Base-by-base conservation (phyloP, 352 stramenopile species). In the Pythium dissimile region DNA sequence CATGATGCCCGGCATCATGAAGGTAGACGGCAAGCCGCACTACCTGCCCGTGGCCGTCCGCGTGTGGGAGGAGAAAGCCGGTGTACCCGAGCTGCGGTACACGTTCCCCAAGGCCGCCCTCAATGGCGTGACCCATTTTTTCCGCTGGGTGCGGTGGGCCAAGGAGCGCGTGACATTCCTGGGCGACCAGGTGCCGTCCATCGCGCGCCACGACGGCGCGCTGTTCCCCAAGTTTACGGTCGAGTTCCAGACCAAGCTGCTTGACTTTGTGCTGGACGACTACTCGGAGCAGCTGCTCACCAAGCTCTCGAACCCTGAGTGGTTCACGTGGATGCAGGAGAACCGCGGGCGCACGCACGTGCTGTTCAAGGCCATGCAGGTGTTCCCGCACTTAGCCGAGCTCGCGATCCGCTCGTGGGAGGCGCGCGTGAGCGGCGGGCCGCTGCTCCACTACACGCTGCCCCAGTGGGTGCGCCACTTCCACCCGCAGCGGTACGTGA, bases 401-500 rank as follows among this genome's bases (percentile, higher is more conserved):
- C 49, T 88, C 23, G 72, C 67, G 16, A 92, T 94, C 60, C 70
- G 71, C 18, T 73, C 80, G 18, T 94, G 84, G 84, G 84, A 94
- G 28, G 45, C 56, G 16, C 80, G 62, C 24, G 75, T 87, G 0
- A 65, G 63, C 7, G 54, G 16, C 37, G 51, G 42, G 12, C 8
- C 56, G 10, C 42, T 44, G 3, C 61, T 86, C 21, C 67, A 76
- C 42, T 94, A 92, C 69, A 78, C 56, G 37, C 30, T 92, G 31
- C 85, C 85, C 2, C 62, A 67, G 50, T 87, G 82, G 54, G 69
- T 84, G 23, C 76, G 84, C 47, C 78, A 93, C 64, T 92, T 90
- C 58, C 69, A 92, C 35, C 85, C 85, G 39, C 98, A 99, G 80
- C 86, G 97, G 11, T 98, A 95, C 69, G 93, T 95, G 18, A 99